Evolutionary conservation across 208 protist species (phyloP).

Genomic region (Crithidia sp.): DNA sequence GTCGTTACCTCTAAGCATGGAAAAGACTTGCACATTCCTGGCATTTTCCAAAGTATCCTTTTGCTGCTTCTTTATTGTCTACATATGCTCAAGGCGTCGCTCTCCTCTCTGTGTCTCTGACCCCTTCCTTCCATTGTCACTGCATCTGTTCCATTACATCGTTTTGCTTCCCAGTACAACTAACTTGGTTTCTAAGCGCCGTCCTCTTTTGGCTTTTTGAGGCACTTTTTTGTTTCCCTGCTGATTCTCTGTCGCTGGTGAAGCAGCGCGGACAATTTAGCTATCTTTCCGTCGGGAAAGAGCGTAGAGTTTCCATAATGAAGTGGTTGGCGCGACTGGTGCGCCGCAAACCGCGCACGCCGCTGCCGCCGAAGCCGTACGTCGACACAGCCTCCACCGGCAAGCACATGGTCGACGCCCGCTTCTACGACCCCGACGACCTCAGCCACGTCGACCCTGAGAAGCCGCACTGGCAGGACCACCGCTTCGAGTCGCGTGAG

Average conservation of each 20-base stretch:
- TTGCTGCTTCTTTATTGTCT: neutral
- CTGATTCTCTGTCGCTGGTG: too few relatives aligned
- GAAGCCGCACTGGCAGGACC: conserved; percentile 90
- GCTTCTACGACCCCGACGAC: conserved; percentile 69
- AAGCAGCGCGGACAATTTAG: too few relatives aligned
- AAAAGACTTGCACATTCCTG: neutral
- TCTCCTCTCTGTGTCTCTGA: too few relatives aligned
- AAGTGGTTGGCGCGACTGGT: conserved; percentile 80
- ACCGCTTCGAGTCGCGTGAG: conserved; percentile 79
- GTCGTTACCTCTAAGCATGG: too few relatives aligned
- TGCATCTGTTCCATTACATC: too few relatives aligned
- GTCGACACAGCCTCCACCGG: conserved; percentile 68
- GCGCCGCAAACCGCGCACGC: conserved; percentile 43
- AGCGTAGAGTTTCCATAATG: conserved; percentile 17
- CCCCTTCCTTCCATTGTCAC: too few relatives aligned
- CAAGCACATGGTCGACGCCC: conserved; percentile 72
- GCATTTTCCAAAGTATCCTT: neutral
- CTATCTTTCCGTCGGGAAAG: too few relatives aligned
- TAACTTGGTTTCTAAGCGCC: too few relatives aligned
- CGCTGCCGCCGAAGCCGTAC: conserved; percentile 90
- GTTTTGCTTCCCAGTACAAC: too few relatives aligned
- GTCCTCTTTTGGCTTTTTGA: too few relatives aligned
- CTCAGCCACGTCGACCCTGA: conserved; percentile 83
- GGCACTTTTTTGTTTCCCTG: too few relatives aligned
- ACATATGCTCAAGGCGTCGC: too few relatives aligned